Evolutionary conservation across 106 monocot genomes (phyloP).

Genomic region (Narthecium ossifragum): DNA sequence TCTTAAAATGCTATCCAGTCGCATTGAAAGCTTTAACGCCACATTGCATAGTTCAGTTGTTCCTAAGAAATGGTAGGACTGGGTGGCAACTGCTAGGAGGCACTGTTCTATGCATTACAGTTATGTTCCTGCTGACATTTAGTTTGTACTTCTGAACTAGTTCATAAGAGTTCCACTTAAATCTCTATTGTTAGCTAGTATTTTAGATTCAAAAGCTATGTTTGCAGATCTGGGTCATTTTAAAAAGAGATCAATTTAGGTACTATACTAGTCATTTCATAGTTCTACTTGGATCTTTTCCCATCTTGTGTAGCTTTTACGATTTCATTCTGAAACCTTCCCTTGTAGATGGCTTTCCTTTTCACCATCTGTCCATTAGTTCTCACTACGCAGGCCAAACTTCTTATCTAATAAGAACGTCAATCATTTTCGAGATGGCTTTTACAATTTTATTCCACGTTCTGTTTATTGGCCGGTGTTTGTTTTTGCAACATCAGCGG

Average conservation of each 20-base stretch:
- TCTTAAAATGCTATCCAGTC: constrained; percentile 45
- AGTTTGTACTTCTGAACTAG: no score
- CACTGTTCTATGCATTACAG: constrained; percentile 79
- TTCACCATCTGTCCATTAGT: constrained; percentile 68
- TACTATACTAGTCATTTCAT: background rate
- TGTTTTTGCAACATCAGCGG: constrained; percentile 55
- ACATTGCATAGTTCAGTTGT: constrained; percentile 57
- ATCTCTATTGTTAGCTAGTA: background rate
- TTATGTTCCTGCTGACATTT: no score
- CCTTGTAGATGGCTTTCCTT: constrained; percentile 66
- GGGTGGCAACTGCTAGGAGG: constrained; percentile 78
- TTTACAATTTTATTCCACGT: constrained; percentile 60
- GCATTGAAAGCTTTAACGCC: constrained; percentile 76
- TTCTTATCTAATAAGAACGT: constrained; percentile 63
- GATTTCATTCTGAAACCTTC: no score
- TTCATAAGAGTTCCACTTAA: no score
- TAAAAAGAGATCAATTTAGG: constrained; percentile 82
- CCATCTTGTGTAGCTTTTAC: no score
- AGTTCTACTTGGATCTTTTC: background rate
- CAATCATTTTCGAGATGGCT: constrained; percentile 44
- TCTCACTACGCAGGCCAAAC: constrained; percentile 82
- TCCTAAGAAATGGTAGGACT: constrained; percentile 39
- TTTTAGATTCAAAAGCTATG: constrained; percentile 75
- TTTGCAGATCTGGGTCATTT: constrained; percentile 94
- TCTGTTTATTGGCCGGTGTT: constrained; percentile 82